Evolutionary conservation across 768 basidiomycete species (phyloP), one percentile per base, ranked within the genome.

Genomic region (Pulveroboletus sp.): DNA sequence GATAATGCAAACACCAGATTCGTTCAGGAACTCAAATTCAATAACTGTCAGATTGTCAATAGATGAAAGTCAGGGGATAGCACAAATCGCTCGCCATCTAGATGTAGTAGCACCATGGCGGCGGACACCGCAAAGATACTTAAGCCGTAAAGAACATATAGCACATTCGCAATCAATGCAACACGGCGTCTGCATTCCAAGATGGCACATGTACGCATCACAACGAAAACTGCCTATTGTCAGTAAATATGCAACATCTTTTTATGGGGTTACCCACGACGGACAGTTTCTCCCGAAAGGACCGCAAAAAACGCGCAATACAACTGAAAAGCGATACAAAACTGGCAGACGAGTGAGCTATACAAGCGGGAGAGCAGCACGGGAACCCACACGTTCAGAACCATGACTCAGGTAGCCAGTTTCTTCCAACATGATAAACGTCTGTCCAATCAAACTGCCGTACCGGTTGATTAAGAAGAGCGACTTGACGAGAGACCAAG

Each of bases 201-300:
- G 29, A 66, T 55, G 14, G 61, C 64, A 39, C 61, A 66, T 9
- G 56, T 50, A 4, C 64, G 58, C 39, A 63, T 41, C 16, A 49
- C 48, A 8, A 66, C 56, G 33, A 66, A 45, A 17, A 66, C n/a
- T n/a, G n/a, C n/a, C 64, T 68, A 19, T 1, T 19, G 16, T 14
- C 16, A 0, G 14, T 6, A 2, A 17, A 47, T 17, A 41, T n/a
- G 31, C 29, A n/a, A 29, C 14, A 29, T 16, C 27, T 12, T 2
- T 34, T 25, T 23, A 11, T 2, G 19, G 1, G n/a, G 7, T 33
- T 12, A 50, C 57, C 34, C 34, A 57, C 56, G 35, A 24, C 56
- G 55, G 21, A 58, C 57, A 4, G 40, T 33, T 27, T 58, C 51
- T 11, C 46, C 17, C 10, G 47, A 42, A n/a, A 53, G 4, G 25